Evolutionary conservation across 1,284 basidiomycete species (phyloP).

Genomic region (Ganoderma lingzhi): DNA sequence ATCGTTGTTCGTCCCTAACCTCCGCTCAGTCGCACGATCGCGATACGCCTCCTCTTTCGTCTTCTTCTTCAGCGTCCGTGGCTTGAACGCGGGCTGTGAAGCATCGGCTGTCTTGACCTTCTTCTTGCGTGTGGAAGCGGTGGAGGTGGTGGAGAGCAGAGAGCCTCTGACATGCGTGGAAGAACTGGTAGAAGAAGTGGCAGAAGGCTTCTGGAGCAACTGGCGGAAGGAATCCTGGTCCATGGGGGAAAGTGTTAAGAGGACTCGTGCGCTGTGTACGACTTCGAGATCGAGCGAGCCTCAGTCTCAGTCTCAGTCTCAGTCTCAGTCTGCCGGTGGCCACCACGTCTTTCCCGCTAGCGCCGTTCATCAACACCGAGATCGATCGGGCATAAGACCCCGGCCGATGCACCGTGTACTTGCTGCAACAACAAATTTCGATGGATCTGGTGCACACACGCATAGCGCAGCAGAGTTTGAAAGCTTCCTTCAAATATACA

Average conservation of each 20-base stretch:
- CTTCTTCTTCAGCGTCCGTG: conserved; percentile 74
- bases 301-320: neutral
- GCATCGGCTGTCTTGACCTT: conserved; percentile 38
- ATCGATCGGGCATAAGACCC: no score
- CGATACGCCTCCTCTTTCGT: conserved; percentile 60
- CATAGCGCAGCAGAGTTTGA: neutral
- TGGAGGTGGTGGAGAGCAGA: conserved; percentile 24
- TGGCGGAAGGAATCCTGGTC: conserved; percentile 51
- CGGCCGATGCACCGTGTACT: no score
- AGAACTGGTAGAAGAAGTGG: conserved; percentile 14
- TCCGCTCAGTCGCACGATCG: conserved; percentile 75
- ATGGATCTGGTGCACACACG: neutral
- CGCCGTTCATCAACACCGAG: neutral
- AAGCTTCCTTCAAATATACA: conserved; percentile 29
- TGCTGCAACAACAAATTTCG: no score
- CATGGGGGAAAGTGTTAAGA: neutral
- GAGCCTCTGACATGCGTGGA: conserved; percentile 34
- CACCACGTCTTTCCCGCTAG: neutral
- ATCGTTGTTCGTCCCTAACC: conserved; percentile 68
- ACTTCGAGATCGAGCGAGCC: neutral
- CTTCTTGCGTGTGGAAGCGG: conserved; percentile 30
- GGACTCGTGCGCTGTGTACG: neutral
- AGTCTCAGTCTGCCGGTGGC: no score
- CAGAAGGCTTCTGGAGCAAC: conserved; percentile 38
- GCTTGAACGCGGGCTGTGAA: conserved; percentile 68